Evolutionary conservation across 345 rosid species (phyloP), one percentile per base, ranked within the genome.

Genomic region (Aquilaria sinensis): DNA sequence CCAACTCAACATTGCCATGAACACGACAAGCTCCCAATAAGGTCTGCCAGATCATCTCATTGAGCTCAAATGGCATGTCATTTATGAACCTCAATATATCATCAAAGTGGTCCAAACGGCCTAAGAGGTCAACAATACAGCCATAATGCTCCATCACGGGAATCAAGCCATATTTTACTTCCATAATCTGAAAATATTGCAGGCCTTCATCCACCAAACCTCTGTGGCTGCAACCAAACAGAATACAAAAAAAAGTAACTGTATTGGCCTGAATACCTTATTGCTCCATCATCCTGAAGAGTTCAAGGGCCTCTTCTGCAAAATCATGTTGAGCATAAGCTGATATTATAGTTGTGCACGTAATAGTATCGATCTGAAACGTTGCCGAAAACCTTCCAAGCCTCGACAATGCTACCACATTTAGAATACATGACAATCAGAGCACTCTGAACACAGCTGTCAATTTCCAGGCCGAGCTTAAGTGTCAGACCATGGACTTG

Each of bases 191-290:
- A 66, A 84, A 80, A 70, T 71, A 81, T 34, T 52, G 53, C 57
- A 73, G 72, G 67, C 90, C 94, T 69, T 77, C 76, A 30, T 87
- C 79, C 12, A 84, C 78, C 16, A 82, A 53, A 31, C 88, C 85
- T 6, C 83, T 81, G 51, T 87, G 94, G 83, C 83, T 87, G 58
- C 86, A 84, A 30, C 88, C 86, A 72, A 75, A 80, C 50, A 87
- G 74, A 64, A 80, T 58, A 45, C 83, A 84, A 52, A 87, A 65
- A 51, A 84, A 76, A 54, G 85, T 77, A 60, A 87, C 85, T 49
- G 76, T 70, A 48, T 77, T 86, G 53, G 90, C 79, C 75, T 84
- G 78, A 58, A 70, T 58, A 13, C 65, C 57, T 51, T 45, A 51
- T 14, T 43, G 12, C 61, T 79, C 77, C 85, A 84, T 77, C 57